phyloP scores from a whole-genome alignment of 2,329 filamentous ascomycete species.

The Fusarium stilboides region DNA sequence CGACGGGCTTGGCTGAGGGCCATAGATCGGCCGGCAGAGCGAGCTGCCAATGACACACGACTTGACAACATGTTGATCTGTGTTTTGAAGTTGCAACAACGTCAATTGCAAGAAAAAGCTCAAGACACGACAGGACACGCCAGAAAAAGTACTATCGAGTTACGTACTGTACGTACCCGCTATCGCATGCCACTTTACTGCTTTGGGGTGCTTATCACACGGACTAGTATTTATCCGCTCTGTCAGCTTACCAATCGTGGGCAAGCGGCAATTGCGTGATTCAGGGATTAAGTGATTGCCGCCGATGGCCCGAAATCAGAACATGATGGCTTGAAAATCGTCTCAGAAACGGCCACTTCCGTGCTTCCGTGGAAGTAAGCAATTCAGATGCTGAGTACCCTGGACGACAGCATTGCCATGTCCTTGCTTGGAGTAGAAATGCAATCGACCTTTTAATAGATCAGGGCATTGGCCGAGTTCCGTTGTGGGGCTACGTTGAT shows the following conservation, averaged over 20 bases:
- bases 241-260: constrained; percentile 1
- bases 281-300: constrained; percentile 32
- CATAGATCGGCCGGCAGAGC: constrained; percentile 21
- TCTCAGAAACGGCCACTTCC: constrained; percentile 23
- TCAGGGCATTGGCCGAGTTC: no score
- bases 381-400: no score
- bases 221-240: constrained; percentile 3
- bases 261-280: constrained; percentile 36
- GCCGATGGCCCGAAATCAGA: constrained; percentile 32
- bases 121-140: constrained; percentile 14
- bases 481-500: no score
- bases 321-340: constrained; percentile 8
- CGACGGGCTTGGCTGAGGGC: constrained; percentile 10
- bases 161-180: constrained; percentile 36
- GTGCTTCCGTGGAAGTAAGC: background rate
- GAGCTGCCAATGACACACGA: constrained; percentile 35
- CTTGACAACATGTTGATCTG: constrained; percentile 43
- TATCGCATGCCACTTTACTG: background rate
- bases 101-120: constrained; percentile 24
- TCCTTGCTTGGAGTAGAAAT: no score
- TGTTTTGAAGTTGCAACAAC: constrained; percentile 1
- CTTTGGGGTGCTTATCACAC: background rate
- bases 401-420: no score
- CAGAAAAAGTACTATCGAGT: constrained; percentile 31
- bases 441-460: no score